These are phyloP conservation scores for Dillenia suffruticosa DNA, from an alignment of 164 flowering plant species.

Conservation along the genomic window DNA sequence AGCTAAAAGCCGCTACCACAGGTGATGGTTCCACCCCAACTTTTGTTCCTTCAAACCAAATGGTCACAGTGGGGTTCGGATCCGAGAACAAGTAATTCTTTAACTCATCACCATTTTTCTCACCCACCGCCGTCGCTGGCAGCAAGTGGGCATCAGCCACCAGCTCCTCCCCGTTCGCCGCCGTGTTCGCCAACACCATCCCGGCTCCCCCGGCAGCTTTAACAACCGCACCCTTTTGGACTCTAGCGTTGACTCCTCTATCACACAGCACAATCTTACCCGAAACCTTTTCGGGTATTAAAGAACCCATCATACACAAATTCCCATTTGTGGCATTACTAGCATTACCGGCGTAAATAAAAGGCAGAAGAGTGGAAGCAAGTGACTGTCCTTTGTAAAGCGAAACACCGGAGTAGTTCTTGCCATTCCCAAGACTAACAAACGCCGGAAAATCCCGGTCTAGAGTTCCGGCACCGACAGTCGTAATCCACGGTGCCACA, in stretches of 20 bases:
- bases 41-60: conserved; percentile 16
- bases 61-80: conserved; percentile 12
- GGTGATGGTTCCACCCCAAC: conserved; percentile 20
- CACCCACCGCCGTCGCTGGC: conserved; percentile 13
- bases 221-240: conserved; percentile 20
- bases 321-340: neutral
- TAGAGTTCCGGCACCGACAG: conserved; percentile 18
- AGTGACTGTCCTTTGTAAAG: conserved; percentile 3
- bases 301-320: conserved; percentile 1
- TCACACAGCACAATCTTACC: conserved; percentile 26
- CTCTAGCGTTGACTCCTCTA: conserved; percentile 9
- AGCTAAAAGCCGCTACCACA: conserved; percentile 12
- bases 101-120: conserved; percentile 7
- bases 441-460: conserved; percentile 13
- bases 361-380: neutral
- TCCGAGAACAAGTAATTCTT: conserved; percentile 6
- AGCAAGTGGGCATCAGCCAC: conserved; percentile 19
- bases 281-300: neutral
- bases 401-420: conserved; percentile 6
- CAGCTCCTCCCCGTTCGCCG: conserved; percentile 7
- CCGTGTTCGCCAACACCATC: conserved; percentile 20
- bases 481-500: conserved; percentile 17
- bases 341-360: conserved; percentile 10
- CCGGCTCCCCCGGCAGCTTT: conserved; percentile 27
- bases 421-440: conserved; percentile 3